Evolutionary conservation across 805 yeast genomes (phyloP).

Genomic region (Yamadazyma sp.): DNA sequence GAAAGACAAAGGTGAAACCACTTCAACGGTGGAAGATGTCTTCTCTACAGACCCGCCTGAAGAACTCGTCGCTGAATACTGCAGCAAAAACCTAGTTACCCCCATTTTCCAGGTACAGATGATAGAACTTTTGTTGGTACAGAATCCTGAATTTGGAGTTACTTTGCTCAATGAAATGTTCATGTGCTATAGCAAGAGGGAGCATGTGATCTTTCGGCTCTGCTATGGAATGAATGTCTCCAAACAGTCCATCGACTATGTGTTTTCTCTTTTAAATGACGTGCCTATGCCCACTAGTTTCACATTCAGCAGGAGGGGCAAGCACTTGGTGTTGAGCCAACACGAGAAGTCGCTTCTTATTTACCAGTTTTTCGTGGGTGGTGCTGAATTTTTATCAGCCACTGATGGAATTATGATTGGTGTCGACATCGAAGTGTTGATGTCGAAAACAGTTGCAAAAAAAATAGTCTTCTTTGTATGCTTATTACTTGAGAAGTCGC

Average conservation of each 20-base stretch:
- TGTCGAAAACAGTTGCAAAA: constrained; percentile 36
- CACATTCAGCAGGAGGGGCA: constrained; percentile 58
- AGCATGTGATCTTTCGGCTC: constrained; percentile 65
- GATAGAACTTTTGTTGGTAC: constrained; percentile 52
- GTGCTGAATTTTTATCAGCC: constrained; percentile 31
- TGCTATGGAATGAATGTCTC: constrained; percentile 58
- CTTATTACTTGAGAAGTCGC: constrained; percentile 46
- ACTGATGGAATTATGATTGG: constrained; percentile 31
- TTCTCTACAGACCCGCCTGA: constrained; percentile 1
- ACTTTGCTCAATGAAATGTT: constrained; percentile 66
- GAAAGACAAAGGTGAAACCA: too few relatives aligned
- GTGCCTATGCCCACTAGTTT: constrained; percentile 24
- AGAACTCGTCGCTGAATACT: constrained; percentile 1
- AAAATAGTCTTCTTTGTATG: constrained; percentile 55
- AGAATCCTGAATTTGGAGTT: constrained; percentile 54
- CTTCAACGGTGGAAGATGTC: neutral
- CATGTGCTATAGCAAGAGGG: constrained; percentile 64
- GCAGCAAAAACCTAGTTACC: constrained; percentile 27
- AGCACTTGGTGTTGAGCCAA: constrained; percentile 47
- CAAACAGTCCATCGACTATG: constrained; percentile 57
- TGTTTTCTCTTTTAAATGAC: constrained; percentile 62
- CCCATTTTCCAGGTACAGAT: constrained; percentile 35
- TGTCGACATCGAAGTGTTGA: constrained; percentile 27
- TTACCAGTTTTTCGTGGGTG: constrained; percentile 67
- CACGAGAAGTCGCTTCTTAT: constrained; percentile 65